Conservation (phyloP, 2,329 filamentous ascomycete species). For the Paecilomyces dactylethromorphus region DNA sequence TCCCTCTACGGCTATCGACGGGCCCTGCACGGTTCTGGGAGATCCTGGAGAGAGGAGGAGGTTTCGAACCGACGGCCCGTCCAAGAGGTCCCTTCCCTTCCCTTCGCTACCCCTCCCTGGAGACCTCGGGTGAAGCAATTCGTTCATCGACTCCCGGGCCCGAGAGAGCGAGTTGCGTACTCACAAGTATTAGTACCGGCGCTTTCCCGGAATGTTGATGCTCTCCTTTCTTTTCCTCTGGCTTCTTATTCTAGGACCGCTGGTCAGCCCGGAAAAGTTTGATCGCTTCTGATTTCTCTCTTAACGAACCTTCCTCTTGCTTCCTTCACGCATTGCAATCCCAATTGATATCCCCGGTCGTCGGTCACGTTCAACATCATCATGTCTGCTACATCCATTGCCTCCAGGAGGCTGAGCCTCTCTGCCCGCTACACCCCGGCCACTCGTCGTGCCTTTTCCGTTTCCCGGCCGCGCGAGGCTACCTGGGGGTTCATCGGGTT, state of each 20-base stretch:
- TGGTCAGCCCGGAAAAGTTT: neutral
- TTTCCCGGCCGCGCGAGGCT: slow-evolving; percentile 37
- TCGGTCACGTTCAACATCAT: neutral
- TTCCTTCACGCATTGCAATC: neutral
- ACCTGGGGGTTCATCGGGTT: slow-evolving; percentile 56
- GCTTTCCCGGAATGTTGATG: too few species aligned
- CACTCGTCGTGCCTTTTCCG: slow-evolving; percentile 38
- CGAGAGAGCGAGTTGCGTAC: too few species aligned
- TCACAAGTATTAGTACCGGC: too few species aligned
- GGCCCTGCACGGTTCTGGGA: too few species aligned
- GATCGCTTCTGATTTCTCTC: neutral
- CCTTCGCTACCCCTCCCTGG: too few species aligned
- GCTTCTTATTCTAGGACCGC: neutral
- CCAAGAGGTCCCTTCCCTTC: too few species aligned
- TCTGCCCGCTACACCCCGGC: neutral
- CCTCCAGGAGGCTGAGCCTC: neutral
- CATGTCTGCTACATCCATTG: neutral
- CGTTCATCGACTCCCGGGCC: too few species aligned
- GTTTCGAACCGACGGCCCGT: too few species aligned
- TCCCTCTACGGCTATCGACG: too few species aligned
- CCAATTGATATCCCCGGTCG: neutral
- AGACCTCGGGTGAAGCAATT: too few species aligned
- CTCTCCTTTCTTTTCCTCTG: neutral
- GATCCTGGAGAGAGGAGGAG: too few species aligned
- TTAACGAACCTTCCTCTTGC: neutral